phyloP scores from a whole-genome alignment of 2,329 filamentous ascomycete species.

The Chaetomium sp. region DNA sequence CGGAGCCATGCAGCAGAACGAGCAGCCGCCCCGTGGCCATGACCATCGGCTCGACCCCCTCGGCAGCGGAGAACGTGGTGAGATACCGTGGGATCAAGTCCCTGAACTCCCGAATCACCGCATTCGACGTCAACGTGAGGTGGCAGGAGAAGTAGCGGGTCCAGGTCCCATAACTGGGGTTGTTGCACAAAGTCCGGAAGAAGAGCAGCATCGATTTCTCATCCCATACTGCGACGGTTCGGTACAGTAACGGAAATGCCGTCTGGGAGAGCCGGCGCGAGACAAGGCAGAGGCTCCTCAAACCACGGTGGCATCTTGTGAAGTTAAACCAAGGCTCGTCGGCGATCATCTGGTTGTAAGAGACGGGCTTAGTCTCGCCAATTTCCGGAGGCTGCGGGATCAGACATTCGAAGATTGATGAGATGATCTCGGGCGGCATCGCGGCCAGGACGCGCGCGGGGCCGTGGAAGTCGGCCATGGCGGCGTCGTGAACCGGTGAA shows the following conservation, averaged over 20 bases:
- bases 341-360: conserved; percentile 21
- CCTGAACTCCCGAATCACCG: conserved; percentile 19
- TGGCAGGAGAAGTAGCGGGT: conserved; percentile 24
- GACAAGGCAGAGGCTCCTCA: conserved; percentile 20
- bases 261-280: conserved; percentile 16
- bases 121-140: conserved; percentile 19
- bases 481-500: neutral
- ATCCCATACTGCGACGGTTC: conserved; percentile 18
- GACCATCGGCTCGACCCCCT: conserved; percentile 1
- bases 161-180: conserved; percentile 16
- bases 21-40: conserved; percentile 5
- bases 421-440: conserved; percentile 5
- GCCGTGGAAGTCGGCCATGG: neutral
- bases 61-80: conserved; percentile 7
- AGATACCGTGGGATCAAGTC: conserved; percentile 13
- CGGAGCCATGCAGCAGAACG: neutral
- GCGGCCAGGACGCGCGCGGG: neutral
- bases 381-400: conserved; percentile 23
- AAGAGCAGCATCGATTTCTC: conserved; percentile 21
- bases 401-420: conserved; percentile 19
- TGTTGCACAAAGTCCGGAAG: conserved; percentile 22
- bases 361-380: conserved; percentile 24
- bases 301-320: conserved; percentile 22
- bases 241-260: conserved; percentile 23
- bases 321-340: conserved; percentile 25